These are phyloP conservation scores for Globisporangium viniferum DNA, from an alignment of 352 stramenopile species.

Conservation along the genomic window DNA sequence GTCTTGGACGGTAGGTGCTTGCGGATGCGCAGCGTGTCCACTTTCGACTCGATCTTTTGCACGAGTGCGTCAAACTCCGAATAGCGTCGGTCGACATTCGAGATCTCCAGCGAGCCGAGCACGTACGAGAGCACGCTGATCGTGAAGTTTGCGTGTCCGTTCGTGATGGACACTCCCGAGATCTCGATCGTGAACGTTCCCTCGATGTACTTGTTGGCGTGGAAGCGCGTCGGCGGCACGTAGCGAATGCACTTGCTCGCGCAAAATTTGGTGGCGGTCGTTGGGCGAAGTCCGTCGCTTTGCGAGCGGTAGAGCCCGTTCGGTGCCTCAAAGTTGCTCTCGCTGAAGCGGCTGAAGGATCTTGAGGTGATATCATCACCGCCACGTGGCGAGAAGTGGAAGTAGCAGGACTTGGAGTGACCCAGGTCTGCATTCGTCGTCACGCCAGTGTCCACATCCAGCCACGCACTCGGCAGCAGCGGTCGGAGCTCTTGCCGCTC, in stretches of 20 bases:
- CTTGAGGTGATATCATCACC: conserved; percentile 20
- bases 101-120: conserved; percentile 35
- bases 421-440: conserved; percentile 3
- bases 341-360: conserved; percentile 25
- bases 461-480: conserved; percentile 60
- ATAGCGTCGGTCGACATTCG: conserved; percentile 57
- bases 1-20: conserved; percentile 69
- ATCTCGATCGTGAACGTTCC: conserved; percentile 75
- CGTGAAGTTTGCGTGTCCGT: conserved; percentile 47
- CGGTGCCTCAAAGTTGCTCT: conserved; percentile 25
- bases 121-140: conserved; percentile 64
- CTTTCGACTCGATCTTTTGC: conserved; percentile 48
- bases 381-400: conserved; percentile 20
- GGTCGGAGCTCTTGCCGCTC: conserved; percentile 47
- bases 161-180: conserved; percentile 43
- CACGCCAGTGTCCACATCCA: conserved; percentile 33
- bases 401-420: conserved; percentile 37
- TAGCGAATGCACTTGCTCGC: conserved; percentile 55
- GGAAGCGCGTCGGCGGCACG: conserved; percentile 50
- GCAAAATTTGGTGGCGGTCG: conserved; percentile 8
- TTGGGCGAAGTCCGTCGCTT: conserved; percentile 15
- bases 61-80: conserved; percentile 67
- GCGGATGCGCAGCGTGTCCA: conserved; percentile 44
- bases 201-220: conserved; percentile 33
- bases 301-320: conserved; percentile 15